Conservation (phyloP, 2,329 filamentous ascomycete species). For the Penicillium sp. region DNA sequence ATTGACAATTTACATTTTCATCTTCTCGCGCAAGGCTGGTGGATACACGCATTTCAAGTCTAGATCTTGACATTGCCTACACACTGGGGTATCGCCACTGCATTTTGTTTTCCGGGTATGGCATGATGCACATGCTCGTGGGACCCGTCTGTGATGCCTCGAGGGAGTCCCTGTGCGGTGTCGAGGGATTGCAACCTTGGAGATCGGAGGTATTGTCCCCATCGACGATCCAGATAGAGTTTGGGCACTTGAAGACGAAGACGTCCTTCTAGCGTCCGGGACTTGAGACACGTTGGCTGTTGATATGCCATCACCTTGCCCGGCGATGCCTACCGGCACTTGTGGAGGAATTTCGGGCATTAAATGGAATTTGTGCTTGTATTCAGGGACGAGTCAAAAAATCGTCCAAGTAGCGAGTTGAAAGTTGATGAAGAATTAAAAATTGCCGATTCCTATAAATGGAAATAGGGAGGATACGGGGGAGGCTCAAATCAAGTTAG, state of each 20-base stretch:
- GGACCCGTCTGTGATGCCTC: slow-evolving; percentile 38
- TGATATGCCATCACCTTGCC: slow-evolving; percentile 1
- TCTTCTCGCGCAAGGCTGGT: slow-evolving; percentile 46
- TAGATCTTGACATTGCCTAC: slow-evolving; percentile 49
- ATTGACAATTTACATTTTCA: slow-evolving; percentile 40
- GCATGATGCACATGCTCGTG: slow-evolving; percentile 51
- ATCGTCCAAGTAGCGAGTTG: background rate
- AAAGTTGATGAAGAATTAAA: background rate
- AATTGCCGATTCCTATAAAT: background rate
- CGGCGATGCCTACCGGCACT: background rate
- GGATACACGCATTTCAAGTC: slow-evolving; percentile 48
- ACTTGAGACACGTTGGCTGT: background rate
- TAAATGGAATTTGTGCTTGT: background rate
- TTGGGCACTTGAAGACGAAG: slow-evolving; percentile 12
- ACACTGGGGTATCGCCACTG: slow-evolving; percentile 49
- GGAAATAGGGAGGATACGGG: background rate
- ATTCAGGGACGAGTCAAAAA: background rate
- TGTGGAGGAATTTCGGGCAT: slow-evolving; percentile 6
- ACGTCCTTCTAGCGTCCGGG: slow-evolving; percentile 1
- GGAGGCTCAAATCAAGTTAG: slow-evolving; percentile 3
- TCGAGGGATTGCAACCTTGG: slow-evolving; percentile 43
- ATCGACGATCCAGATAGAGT: background rate
- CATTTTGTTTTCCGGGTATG: slow-evolving; percentile 53
- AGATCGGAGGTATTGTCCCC: slow-evolving; percentile 13
- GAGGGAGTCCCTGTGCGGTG: slow-evolving; percentile 26